phyloP scores from a whole-genome alignment of 305 asterid genomes.

The Andrographis paniculata region DNA sequence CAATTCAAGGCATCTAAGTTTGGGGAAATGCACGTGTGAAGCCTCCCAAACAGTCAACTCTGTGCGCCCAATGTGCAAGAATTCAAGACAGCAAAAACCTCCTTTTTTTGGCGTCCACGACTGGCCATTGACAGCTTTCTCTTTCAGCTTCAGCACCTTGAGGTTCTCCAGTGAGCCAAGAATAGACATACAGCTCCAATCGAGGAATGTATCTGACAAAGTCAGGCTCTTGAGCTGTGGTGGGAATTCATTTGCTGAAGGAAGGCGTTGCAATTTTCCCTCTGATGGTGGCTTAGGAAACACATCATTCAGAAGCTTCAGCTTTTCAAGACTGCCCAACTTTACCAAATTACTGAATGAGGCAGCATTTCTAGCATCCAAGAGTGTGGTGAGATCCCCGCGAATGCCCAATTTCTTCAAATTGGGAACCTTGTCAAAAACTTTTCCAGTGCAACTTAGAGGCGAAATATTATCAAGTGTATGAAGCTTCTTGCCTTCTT shows the following conservation, averaged over 20 bases:
- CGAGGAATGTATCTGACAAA: slow-evolving; percentile 26
- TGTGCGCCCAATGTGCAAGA: slow-evolving; percentile 23
- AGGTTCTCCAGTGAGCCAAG: slow-evolving; percentile 20
- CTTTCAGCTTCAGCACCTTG: slow-evolving; percentile 25
- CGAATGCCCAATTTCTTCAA: slow-evolving; percentile 15
- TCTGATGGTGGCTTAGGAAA: slow-evolving; percentile 27
- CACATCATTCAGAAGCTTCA: slow-evolving; percentile 23
- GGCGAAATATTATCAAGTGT: slow-evolving; percentile 6
- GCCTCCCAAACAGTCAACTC: slow-evolving; percentile 25
- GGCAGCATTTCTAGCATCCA: slow-evolving; percentile 13
- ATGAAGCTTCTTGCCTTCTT: slow-evolving; percentile 1
- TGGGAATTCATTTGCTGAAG: slow-evolving; percentile 27
- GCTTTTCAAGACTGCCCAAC: slow-evolving; percentile 8
- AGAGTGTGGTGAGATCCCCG: neutral
- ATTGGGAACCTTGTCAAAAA: slow-evolving; percentile 3
- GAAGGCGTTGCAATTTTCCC: slow-evolving; percentile 25
- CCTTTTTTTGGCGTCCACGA: slow-evolving; percentile 21
- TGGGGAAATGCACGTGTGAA: slow-evolving; percentile 21
- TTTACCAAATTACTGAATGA: slow-evolving; percentile 23
- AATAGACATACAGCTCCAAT: slow-evolving; percentile 21
- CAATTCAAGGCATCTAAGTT: slow-evolving; percentile 28
- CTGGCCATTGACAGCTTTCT: slow-evolving; percentile 25
- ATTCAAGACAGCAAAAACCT: slow-evolving; percentile 23
- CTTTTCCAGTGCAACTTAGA: slow-evolving; percentile 4
- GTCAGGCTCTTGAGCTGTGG: slow-evolving; percentile 27